Evolutionary conservation across 1,284 basidiomycete genomes (phyloP), one percentile per base, ranked within the genome.

Genomic region (Polyporus tsugae): DNA sequence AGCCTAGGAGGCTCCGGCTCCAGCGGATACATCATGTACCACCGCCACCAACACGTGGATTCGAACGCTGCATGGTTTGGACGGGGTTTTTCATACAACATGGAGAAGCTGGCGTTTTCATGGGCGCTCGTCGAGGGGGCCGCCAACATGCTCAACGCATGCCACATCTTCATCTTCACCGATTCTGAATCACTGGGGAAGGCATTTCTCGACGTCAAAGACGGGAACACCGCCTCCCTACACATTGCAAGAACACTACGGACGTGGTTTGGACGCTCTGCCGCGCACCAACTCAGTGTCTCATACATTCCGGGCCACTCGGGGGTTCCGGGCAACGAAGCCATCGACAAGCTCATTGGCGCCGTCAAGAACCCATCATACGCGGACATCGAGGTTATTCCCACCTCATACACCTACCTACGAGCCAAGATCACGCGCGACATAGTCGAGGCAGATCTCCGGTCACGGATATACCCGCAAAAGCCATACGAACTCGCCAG

Each of bases 111-210:
- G 4, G 44, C 19, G 1, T 7, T 46, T 10, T 5, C 6, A n/a
- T n/a, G 6, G 6, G 44, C 44, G 2, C 44, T 46, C 17, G 29
- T 2, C 29, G 2, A 11, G 1, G 17, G 44, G 19, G 2, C 29
- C 2, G 6, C 17, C 19, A 6, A 0, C 44, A 0, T 6, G 3
- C 15, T 5, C 0, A 17, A 6, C 29, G 29, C 29, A 1, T 1
- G 6, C 0, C 41, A 42, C 13, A 2, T 42, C 4, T 15, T 15
- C 29, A 29, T 42, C 41, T 42, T 42, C 17, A 15, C 41, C 2
- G 41, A 42, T 2, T 42, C 41, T 0, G 41, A n/a, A n/a, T 46
- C 44, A 7, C 2, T 46, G 17, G 44, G 44, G 6, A 46, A 46
- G 6, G 44, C 44, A 1, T n/a, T 46, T 2, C 44, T n/a, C 7